Conservation (phyloP, 129 eudicot genomes). For the Centaurea solstitialis region DNA sequence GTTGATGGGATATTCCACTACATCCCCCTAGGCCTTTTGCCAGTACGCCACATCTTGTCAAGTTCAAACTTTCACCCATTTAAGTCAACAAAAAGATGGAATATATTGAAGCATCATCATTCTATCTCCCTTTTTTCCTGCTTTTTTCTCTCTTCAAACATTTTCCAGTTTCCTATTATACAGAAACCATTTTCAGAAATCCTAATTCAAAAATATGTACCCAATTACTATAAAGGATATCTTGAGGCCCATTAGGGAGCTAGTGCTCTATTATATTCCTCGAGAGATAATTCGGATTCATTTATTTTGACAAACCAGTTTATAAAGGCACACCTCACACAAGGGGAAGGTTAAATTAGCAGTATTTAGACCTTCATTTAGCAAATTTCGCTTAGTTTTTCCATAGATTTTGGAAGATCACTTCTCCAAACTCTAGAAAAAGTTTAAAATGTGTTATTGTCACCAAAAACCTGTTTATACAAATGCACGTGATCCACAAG, state of each 20-base stretch:
- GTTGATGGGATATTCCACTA: no score
- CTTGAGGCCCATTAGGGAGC: no score
- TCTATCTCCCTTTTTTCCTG: no score
- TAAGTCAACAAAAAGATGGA: no score
- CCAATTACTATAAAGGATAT: no score
- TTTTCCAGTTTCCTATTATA: no score
- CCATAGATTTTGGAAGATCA: background rate
- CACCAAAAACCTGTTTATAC: background rate
- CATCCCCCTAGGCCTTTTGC: no score
- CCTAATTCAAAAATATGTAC: no score
- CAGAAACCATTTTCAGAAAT: no score
- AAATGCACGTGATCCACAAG: background rate
- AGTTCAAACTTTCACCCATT: background rate
- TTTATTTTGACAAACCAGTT: background rate
- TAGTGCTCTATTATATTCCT: background rate
- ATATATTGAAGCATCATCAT: no score
- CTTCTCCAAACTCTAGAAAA: background rate
- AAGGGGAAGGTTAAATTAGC: background rate
- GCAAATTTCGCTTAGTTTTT: background rate
- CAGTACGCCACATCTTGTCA: no score
- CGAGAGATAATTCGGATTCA: background rate
- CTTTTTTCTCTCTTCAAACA: no score
- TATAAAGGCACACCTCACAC: background rate
- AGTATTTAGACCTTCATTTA: background rate
- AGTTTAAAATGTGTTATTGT: background rate